Evolutionary conservation across 495 filamentous ascomycete species (phyloP), one percentile per base, ranked within the genome.

Genomic region (Penicillium waksmanii): DNA sequence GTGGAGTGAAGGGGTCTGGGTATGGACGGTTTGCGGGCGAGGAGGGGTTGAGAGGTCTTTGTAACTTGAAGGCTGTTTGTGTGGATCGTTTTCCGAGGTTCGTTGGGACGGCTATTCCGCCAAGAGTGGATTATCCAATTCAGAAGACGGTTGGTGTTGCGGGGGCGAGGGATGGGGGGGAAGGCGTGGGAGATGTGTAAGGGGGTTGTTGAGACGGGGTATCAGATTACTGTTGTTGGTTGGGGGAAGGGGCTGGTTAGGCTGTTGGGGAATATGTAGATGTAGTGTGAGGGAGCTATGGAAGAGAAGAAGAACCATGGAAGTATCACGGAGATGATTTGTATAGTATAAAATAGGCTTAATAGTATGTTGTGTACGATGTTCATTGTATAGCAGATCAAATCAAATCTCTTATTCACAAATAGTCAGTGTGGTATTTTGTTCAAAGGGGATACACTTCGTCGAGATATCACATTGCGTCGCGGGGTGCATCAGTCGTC

Each of bases 1-100:
- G 95, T 21, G 95, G 95, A 23, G 84, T 90, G 18, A 83, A 84
- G 56, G 93, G 92, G 0, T 93, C 88, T 42, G 95, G 95, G 3
- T 97, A 98, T 72, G 95, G 96, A 6, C 78, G 95, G 15, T 98
- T 98, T 78, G 95, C 90, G 0, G 95, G 91, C 36, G 89, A 89
- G 49, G 95, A 98, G 69, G 95, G 96, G 3, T 73, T 98, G 56
- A 83, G 92, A 33, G 85, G 84, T 0, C 64, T 98, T 49, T 95
- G 92, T 66, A 97, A 97, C 76, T 60, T 86, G 25, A 98, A 98
- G 78, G 82, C 89, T 21, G 79, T 98, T 25, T 96, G 91, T 67
- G 81, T 85, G 58, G 95, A 98, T 79, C 76, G 87, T 31, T 87
- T 81, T 60, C 78, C 80, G 1, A 65, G 67, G 48, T 35, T 82